Percentiles rank a stretch among this genome's conserved stretches.
These are phyloP conservation scores for Exophiala xenobiotica DNA, from an alignment of 2,329 filamentous ascomycete species.

Conservation along the genomic window DNA sequence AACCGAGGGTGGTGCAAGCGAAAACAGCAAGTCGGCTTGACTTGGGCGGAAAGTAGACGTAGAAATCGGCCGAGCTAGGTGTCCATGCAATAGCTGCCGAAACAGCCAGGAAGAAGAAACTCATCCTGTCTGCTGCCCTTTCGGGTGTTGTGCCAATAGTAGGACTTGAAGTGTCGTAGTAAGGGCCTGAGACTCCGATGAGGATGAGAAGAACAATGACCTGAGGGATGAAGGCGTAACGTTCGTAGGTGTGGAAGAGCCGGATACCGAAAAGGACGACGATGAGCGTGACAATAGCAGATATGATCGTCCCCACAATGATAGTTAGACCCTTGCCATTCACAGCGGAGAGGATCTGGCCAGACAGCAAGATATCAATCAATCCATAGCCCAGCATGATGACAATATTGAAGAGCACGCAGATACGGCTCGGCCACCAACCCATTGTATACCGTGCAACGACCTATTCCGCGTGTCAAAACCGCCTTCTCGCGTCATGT, in stretches of 20 bases:
- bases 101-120: conserved; percentile 68
- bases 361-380: conserved; percentile 57
- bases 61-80: conserved; percentile 51
- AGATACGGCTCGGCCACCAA: conserved; percentile 64
- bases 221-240: conserved; percentile 63
- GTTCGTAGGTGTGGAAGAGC: conserved; percentile 66
- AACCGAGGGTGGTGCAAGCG: conserved; percentile 43
- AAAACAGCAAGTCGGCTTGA: conserved; percentile 57
- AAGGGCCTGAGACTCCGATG: conserved; percentile 58
- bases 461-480: background rate
- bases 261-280: conserved; percentile 67
- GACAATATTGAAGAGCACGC: conserved; percentile 62
- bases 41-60: conserved; percentile 62
- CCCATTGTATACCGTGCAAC: conserved; percentile 61
- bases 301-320: conserved; percentile 65
- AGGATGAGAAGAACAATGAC: conserved; percentile 61
- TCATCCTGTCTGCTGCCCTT: conserved; percentile 52
- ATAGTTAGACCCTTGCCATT: conserved; percentile 59
- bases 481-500: conserved; percentile 41
- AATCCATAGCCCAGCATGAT: conserved; percentile 58
- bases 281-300: conserved; percentile 56
- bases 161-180: conserved; percentile 55
- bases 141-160: conserved; percentile 47
- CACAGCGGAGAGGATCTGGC: conserved; percentile 67
- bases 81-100: conserved; percentile 61